Percentiles rank a stretch among this genome's conserved stretches.
Conservation (phyloP, 257 asterid species). For the Phtheirospermum japonicum region DNA sequence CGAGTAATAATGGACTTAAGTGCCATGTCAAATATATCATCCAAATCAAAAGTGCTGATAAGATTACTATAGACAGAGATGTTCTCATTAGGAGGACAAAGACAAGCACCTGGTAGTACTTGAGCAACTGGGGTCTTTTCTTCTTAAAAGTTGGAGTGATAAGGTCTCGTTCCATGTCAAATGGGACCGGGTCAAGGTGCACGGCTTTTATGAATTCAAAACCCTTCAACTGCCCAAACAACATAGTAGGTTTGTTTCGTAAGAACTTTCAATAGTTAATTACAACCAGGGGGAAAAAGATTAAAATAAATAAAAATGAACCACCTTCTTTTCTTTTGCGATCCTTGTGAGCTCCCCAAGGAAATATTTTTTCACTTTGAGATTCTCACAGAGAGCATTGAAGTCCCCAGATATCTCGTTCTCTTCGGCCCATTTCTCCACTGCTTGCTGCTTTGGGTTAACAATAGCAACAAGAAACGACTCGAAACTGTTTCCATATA, state of each 20-base stretch:
- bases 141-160: constrained; percentile 90
- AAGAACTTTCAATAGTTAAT: neutral
- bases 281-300: neutral
- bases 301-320: neutral
- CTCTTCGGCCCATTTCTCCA: constrained; percentile 78
- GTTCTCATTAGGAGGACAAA: constrained; percentile 11
- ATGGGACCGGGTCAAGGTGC: constrained; percentile 90
- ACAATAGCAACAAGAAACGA: constrained; percentile 76
- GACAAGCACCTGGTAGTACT: constrained; percentile 70
- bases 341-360: constrained; percentile 65
- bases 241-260: constrained; percentile 9
- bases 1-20: neutral
- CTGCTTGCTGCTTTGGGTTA: constrained; percentile 62
- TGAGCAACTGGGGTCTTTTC: constrained; percentile 89
- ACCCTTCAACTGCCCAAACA: constrained; percentile 71
- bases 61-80: too few species aligned
- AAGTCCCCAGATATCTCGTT: constrained; percentile 64
- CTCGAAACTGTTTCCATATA: constrained; percentile 94
- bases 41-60: neutral
- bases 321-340: constrained; percentile 82
- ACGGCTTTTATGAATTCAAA: constrained; percentile 75
- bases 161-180: constrained; percentile 93
- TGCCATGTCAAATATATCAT: neutral
- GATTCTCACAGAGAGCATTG: constrained; percentile 57
- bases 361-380: constrained; percentile 53